Conservation (phyloP, 2,329 filamentous ascomycete genomes). For the Saccharata proteae region DNA sequence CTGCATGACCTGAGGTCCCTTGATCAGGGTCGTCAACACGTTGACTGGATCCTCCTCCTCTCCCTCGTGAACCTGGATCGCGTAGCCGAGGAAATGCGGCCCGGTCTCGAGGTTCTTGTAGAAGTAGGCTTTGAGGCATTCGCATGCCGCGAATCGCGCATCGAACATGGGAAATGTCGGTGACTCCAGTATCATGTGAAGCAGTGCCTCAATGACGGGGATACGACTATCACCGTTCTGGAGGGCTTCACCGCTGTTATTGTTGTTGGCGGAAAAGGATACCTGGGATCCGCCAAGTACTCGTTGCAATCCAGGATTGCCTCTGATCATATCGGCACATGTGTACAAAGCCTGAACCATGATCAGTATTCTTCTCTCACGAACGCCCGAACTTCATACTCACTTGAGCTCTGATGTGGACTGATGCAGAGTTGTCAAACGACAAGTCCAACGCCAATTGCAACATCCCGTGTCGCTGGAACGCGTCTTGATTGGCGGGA, state of each 20-base stretch:
- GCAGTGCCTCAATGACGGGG: slow-evolving; percentile 86
- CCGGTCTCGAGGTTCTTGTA: slow-evolving; percentile 68
- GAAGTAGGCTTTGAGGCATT: slow-evolving; percentile 90
- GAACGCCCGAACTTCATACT: slow-evolving; percentile 12
- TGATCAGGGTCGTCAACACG: slow-evolving; percentile 70
- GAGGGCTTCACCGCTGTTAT: slow-evolving; percentile 43
- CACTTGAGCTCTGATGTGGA: slow-evolving; percentile 73
- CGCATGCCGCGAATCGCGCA: slow-evolving; percentile 70
- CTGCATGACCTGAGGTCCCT: slow-evolving; percentile 48
- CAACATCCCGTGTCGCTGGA: slow-evolving; percentile 72
- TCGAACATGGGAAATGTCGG: slow-evolving; percentile 59
- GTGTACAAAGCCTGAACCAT: slow-evolving; percentile 58
- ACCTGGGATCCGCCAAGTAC: slow-evolving; percentile 6
- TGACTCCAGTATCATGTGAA: slow-evolving; percentile 67
- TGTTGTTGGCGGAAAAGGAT: slow-evolving; percentile 74
- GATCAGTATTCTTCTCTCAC: slow-evolving; percentile 1
- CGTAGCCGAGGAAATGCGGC: slow-evolving; percentile 73
- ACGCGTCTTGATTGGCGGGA: slow-evolving; percentile 69
- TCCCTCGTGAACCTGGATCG: slow-evolving; percentile 73
- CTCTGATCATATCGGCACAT: slow-evolving; percentile 79
- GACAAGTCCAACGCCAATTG: slow-evolving; percentile 70
- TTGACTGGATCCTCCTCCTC: slow-evolving; percentile 72
- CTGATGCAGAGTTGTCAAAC: slow-evolving; percentile 60
- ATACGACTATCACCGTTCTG: slow-evolving; percentile 48
- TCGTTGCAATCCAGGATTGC: slow-evolving; percentile 71